Evolutionary conservation across 805 yeast species (phyloP), one percentile per base, ranked within the genome.

Genomic region (Spathaspora arborariae): DNA sequence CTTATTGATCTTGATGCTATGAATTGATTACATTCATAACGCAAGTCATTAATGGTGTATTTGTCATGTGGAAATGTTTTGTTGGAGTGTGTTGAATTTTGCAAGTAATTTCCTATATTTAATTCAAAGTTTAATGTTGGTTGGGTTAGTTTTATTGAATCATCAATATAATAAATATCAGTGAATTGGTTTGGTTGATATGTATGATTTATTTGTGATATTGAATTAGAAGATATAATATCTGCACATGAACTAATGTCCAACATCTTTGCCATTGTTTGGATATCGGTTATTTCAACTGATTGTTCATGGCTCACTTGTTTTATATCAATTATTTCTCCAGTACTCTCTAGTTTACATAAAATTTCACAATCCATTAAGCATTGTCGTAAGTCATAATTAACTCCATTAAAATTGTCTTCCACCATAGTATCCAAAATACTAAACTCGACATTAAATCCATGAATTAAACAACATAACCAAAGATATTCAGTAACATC

Each of bases 321-420:
- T 13, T 15, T 33, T 16, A 42, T 36, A 16, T 20, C 22, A 5
- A 42, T n/a, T 16, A 38, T n/a, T 8, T n/a, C 11, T 1, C 42
- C 47, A 19, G 21, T 11, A 6, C 16, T 3, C 5, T 34, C 3
- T 5, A 35, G 42, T 40, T 49, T 50, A 49, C 76, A 76, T 1
- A 69, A 13, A 46, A 62, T 66, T 53, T 81, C 84, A 30, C 79
- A 62, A 3, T 65, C 62, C 60, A 70, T 62, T 9, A 82, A 52
- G 34, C 74, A 68, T 48, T 67, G 70, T 44, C 86, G 64, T 22
- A 82, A 59, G 56, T 82, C 85, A 39, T 52, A 55, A 39, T 54
- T 53, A 20, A 56, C 40, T 0, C 57, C 58, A 40, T 46, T 41
- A 10, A 27, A 50, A 37, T 57, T 49, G 1, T 53, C 52, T 1